phyloP scores from a whole-genome alignment of 2,329 filamentous ascomycete genomes.

The Coleophoma cylindrospora region DNA sequence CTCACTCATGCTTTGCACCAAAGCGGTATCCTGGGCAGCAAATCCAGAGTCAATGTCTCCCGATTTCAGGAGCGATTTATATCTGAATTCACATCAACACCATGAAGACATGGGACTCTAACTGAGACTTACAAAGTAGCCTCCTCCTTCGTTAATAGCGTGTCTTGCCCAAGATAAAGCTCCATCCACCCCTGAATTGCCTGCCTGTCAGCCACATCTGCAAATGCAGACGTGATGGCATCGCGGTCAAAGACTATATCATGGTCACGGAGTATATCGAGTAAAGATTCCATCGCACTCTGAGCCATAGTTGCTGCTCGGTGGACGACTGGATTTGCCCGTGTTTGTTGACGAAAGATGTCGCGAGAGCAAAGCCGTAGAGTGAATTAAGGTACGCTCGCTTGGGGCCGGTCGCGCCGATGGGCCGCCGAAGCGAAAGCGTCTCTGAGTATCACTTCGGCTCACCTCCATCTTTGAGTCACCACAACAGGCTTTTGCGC shows the following conservation, averaged over 20 bases:
- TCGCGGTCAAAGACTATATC: constrained; percentile 24
- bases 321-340: background rate
- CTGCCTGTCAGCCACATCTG: constrained; percentile 16
- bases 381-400: too few species aligned
- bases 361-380: too few species aligned
- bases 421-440: too few species aligned
- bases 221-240: constrained; percentile 18
- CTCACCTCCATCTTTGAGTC: background rate
- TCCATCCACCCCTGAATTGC: constrained; percentile 40
- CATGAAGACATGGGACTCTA: constrained; percentile 3
- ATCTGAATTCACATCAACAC: constrained; percentile 31
- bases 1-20: constrained; percentile 48
- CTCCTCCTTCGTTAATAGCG: constrained; percentile 49
- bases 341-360: too few species aligned
- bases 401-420: too few species aligned
- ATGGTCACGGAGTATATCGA: constrained; percentile 20
- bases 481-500: background rate
- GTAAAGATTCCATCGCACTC: constrained; percentile 15
- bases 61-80: constrained; percentile 40
- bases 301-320: constrained; percentile 17
- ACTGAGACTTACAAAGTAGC: constrained; percentile 39
- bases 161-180: constrained; percentile 42
- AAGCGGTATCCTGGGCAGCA: constrained; percentile 38
- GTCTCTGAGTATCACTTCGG: background rate
- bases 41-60: constrained; percentile 42